Evolutionary conservation across 768 basidiomycete species (phyloP).

Genomic region (Sistotremastrum suecicum): DNA sequence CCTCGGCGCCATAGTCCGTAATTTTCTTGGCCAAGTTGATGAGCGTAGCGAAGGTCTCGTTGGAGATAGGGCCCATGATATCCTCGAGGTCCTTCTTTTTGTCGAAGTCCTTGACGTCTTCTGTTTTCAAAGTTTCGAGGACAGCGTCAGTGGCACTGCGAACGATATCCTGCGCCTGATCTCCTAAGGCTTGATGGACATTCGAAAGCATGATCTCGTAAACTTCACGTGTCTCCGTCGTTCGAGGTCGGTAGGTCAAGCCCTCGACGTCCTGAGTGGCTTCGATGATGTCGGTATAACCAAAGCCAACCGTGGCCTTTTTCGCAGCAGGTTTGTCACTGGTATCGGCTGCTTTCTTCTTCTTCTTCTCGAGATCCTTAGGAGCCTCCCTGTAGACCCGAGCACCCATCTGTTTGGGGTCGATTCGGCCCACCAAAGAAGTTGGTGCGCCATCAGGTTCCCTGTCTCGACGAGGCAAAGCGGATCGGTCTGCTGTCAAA

Average conservation of each 20-base stretch:
- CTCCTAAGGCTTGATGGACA: conserved; percentile 75
- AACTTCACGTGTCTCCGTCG: conserved; percentile 86
- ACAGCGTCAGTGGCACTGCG: conserved; percentile 91
- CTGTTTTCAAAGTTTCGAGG: conserved; percentile 78
- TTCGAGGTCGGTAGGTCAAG: conserved; percentile 81
- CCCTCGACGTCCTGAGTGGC: conserved; percentile 91
- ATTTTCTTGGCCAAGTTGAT: conserved; percentile 85
- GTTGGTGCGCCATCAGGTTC: conserved; percentile 97
- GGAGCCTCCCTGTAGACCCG: conserved; percentile 71
- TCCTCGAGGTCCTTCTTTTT: conserved; percentile 86
- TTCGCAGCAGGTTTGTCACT: conserved; percentile 42
- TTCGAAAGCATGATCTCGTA: conserved; percentile 82
- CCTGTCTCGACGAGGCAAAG: conserved; percentile 74
- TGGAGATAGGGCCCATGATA: conserved; percentile 45
- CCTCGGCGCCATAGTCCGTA: conserved; percentile 87
- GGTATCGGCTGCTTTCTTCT: conserved; percentile 62
- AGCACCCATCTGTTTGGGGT: conserved; percentile 86
- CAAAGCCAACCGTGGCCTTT: conserved; percentile 47
- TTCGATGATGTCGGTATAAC: conserved; percentile 85
- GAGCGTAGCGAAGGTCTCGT: conserved; percentile 71
- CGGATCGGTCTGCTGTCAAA: conserved; percentile 77
- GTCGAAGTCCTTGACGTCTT: conserved; percentile 87
- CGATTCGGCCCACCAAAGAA: conserved; percentile 81
- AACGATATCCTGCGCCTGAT: conserved; percentile 92
- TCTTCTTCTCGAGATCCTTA: conserved; percentile 87